phyloP scores from a whole-genome alignment of 257 asterid genomes.

The Solanum sitiens region DNA sequence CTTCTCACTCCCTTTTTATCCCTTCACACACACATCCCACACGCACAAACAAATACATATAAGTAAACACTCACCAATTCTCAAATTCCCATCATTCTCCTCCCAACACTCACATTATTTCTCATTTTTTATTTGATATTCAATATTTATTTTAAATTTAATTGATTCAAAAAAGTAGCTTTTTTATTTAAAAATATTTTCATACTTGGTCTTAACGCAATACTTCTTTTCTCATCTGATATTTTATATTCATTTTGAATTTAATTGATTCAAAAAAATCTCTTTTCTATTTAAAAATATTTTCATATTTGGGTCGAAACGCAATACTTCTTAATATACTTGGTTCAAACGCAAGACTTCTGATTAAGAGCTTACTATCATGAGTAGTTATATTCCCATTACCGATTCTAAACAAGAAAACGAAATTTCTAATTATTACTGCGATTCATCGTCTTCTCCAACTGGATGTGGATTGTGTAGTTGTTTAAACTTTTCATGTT shows the following conservation, averaged over 20 bases:
- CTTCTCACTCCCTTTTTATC: neutral
- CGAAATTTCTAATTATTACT: neutral
- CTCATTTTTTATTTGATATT: neutral
- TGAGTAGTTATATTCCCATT: neutral
- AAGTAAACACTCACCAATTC: neutral
- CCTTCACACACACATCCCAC: neutral
- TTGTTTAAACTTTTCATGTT: neutral
- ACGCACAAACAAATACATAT: neutral
- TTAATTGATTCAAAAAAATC: no score
- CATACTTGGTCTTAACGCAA: no score
- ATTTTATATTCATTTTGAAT: no score
- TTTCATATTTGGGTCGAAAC: neutral
- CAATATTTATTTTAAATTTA: neutral
- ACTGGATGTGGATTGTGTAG: neutral
- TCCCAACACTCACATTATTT: neutral
- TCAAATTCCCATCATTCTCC: neutral
- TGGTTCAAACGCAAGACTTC: neutral
- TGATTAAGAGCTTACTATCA: neutral
- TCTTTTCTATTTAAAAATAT: no score
- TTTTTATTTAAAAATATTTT: no score
- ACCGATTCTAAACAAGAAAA: neutral
- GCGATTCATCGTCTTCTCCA: neutral
- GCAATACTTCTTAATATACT: accelerated
- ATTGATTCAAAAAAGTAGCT: no score
- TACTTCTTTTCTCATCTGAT: no score